Base-by-base conservation (phyloP, 768 basidiomycete genomes). In the Mycena indigotica region DNA sequence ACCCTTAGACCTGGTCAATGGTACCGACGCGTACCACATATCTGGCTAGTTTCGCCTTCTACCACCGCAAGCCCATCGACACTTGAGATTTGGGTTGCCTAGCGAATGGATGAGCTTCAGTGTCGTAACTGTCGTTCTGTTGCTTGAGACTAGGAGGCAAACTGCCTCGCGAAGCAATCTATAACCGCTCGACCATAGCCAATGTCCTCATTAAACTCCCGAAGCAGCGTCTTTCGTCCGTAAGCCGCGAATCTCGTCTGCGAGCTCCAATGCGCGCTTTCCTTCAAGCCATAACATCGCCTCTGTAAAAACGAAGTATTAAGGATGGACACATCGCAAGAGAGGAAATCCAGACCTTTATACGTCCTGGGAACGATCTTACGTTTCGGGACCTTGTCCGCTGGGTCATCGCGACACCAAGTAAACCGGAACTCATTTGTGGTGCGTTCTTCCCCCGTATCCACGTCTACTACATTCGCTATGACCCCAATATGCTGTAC, bases 201-300 rank as follows among this genome's bases (percentile, higher is more conserved):
- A n/a, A n/a, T n/a, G n/a, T n/a, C n/a, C n/a, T n/a, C n/a, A n/a
- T n/a, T n/a, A 35, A 35, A 8, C 17, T 35, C 32, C 32, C 8
- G 32, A 35, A 8, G 32, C 8, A 6, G 41, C 41, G 46, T 48
- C 46, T 44, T 40, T 58, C 30, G 57, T 62, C 35, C 66, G 51
- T n/a, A 74, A 56, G 39, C 75, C 72, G 30, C 84, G 71, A 66
- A 93, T 89, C 65, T 86, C 84, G 28, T 80, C 79, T 3, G 89
- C 89, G 41, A 89, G 72, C 66, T 87, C 85, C 5, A 92, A 74
- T 2, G 89, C 85, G 4, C 91, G 77, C 57, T 81, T 83, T 0
- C 87, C 91, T 69, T 93, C 91, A 23, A 94, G 72, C 86, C 90
- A 94, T 24, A 85, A 71, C 91, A 95, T 94, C 5, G 89, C 86